phyloP scores from a whole-genome alignment of 176 grass and related monocot genomes.

The Bromus sterilis region DNA sequence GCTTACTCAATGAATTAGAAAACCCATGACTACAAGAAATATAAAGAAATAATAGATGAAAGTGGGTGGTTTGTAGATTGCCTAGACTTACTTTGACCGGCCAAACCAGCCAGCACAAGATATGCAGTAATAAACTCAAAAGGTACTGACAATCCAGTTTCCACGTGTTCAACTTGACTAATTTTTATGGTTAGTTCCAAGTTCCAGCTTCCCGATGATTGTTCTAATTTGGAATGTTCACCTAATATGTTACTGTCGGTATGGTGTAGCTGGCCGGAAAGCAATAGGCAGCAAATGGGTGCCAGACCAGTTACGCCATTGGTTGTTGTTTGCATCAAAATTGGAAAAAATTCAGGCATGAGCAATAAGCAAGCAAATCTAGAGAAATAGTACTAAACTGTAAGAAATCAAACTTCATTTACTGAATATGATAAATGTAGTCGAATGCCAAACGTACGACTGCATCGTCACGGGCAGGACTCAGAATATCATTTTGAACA shows the following conservation, averaged over 20 bases:
- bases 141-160: not conserved
- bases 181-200: not conserved
- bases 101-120: no score
- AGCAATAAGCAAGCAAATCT: not conserved
- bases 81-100: no score
- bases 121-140: not conserved
- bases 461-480: constrained; percentile 63
- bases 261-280: not conserved
- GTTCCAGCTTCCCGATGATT: not conserved
- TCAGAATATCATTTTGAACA: constrained; percentile 92
- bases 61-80: not conserved
- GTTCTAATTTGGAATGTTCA: not conserved
- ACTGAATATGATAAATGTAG: not conserved
- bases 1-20: not conserved
- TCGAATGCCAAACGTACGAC: constrained; percentile 30
- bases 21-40: not conserved
- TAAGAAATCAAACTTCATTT: not conserved
- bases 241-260: not conserved
- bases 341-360: not conserved
- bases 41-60: not conserved
- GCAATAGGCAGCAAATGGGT: not conserved
- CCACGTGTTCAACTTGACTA: not conserved
- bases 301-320: not conserved
- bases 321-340: not conserved
- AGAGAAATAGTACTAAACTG: constrained; percentile 13